A percentile compares a stretch with the other conserved stretches of the same genome.
phyloP scores from a whole-genome alignment of 805 yeast species.

The Scheffersomyces spartinae region DNA sequence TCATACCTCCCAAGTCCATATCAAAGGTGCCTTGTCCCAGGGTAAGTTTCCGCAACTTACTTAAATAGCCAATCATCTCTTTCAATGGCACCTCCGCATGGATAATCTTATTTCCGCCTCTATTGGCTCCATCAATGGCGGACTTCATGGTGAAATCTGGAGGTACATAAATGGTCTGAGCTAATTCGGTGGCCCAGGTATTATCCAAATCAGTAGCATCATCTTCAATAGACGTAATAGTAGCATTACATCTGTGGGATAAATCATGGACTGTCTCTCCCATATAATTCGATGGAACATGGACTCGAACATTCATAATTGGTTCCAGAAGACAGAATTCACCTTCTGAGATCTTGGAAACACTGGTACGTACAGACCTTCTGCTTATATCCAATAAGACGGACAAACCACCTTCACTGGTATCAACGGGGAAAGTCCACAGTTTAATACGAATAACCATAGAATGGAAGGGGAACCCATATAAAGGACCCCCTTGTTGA shows the following conservation, averaged over 20 bases:
- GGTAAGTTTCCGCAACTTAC: slow-evolving; percentile 67
- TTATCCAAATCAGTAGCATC: slow-evolving; percentile 30
- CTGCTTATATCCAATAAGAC: slow-evolving; percentile 33
- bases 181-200: slow-evolving; percentile 41
- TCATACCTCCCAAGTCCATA: slow-evolving; percentile 71
- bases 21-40: slow-evolving; percentile 81
- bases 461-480: slow-evolving; percentile 49
- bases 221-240: slow-evolving; percentile 62
- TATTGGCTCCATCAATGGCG: slow-evolving; percentile 7
- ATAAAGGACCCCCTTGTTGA: slow-evolving; percentile 55
- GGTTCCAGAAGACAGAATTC: slow-evolving; percentile 69
- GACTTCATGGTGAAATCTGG: slow-evolving; percentile 53
- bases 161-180: slow-evolving; percentile 60
- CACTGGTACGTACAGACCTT: slow-evolving; percentile 17
- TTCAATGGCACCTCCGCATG: slow-evolving; percentile 76
- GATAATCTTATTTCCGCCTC: slow-evolving; percentile 37
- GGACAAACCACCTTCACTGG: slow-evolving; percentile 20
- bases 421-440: slow-evolving; percentile 46
- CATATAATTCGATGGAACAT: slow-evolving; percentile 56
- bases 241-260: slow-evolving; percentile 67
- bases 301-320: slow-evolving; percentile 64
- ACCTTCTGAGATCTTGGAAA: slow-evolving; percentile 10
- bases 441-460: slow-evolving; percentile 40
- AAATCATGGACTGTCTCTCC: slow-evolving; percentile 83
- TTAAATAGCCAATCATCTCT: slow-evolving; percentile 85